These are phyloP conservation scores for Ogataea populi-albae DNA, from an alignment of 805 yeast species.

Conservation along the genomic window DNA sequence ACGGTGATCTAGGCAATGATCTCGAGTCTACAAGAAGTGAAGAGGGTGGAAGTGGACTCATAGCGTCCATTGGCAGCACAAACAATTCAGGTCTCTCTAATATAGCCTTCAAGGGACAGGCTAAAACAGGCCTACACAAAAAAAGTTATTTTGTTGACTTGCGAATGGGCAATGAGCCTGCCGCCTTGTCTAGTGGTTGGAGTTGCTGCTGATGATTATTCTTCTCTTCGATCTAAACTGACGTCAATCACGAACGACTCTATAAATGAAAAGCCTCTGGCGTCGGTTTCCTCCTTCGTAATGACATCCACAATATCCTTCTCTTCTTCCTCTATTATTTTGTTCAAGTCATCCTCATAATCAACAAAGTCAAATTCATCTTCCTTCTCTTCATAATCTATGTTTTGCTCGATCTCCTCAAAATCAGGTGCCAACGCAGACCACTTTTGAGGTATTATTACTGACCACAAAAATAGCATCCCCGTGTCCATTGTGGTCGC, in stretches of 20 bases:
- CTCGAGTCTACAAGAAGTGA: slow-evolving; percentile 12
- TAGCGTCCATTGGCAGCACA: slow-evolving; percentile 7
- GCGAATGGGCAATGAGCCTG: not conserved
- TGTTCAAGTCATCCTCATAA: slow-evolving; percentile 60
- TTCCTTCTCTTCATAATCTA: slow-evolving; percentile 81
- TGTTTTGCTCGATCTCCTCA: slow-evolving; percentile 89
- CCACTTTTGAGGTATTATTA: slow-evolving; percentile 88
- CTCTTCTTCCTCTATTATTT: slow-evolving; percentile 62
- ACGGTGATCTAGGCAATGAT: slow-evolving; percentile 34
- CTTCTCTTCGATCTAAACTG: slow-evolving; percentile 12
- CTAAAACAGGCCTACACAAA: not conserved
- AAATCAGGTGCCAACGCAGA: slow-evolving; percentile 96
- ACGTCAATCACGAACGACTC: slow-evolving; percentile 54
- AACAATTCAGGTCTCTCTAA: slow-evolving; percentile 1
- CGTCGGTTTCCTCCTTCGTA: slow-evolving; percentile 63
- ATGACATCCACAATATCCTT: slow-evolving; percentile 61
- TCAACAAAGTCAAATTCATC: slow-evolving; percentile 85
- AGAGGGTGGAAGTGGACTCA: slow-evolving; percentile 1
- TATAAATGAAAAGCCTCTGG: slow-evolving; percentile 61
- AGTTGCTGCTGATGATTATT: slow-evolving; percentile 1
- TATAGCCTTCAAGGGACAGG: not conserved
- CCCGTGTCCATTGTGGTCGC: slow-evolving; percentile 89
- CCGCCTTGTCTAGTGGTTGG: not conserved
- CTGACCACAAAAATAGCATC: slow-evolving; percentile 75
- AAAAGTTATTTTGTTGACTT: slow-evolving; percentile 1